Conservation (phyloP, 2,329 filamentous ascomycete genomes). For the Colletotrichum ledebouriae region DNA sequence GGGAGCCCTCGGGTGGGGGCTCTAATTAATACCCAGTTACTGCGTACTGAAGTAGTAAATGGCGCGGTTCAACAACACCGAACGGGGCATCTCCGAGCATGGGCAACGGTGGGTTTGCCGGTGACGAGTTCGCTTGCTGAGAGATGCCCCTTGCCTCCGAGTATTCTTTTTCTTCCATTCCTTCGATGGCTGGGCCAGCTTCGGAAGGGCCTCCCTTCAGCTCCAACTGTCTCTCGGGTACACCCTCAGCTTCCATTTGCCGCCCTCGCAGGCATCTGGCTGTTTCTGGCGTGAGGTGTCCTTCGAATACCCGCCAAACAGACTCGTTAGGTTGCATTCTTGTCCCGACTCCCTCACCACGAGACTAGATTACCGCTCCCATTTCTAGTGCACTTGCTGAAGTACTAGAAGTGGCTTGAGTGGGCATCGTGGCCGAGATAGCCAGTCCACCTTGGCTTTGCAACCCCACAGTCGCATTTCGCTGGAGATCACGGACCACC, state of each 20-base stretch:
- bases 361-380: conserved; percentile 21
- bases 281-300: conserved; percentile 19
- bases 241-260: conserved; percentile 7
- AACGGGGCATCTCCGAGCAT: conserved; percentile 36
- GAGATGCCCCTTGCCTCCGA: conserved; percentile 36
- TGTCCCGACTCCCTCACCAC: conserved; percentile 27
- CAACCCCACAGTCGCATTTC: conserved; percentile 32
- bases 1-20: conserved; percentile 17
- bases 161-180: conserved; percentile 38
- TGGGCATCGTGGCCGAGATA: conserved; percentile 31
- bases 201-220: conserved; percentile 22
- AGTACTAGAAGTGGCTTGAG: conserved; percentile 25
- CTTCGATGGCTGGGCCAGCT: conserved; percentile 9
- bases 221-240: conserved; percentile 24
- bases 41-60: neutral
- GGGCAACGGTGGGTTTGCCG: conserved; percentile 14
- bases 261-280: conserved; percentile 7
- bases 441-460: conserved; percentile 24
- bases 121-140: conserved; percentile 29
- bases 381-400: conserved; percentile 25
- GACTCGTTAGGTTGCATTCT: conserved; percentile 36
- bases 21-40: conserved; percentile 17
- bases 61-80: conserved; percentile 23
- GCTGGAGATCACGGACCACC: conserved; percentile 35
- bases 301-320: conserved; percentile 32